Evolutionary conservation across 768 basidiomycete genomes (phyloP).

Genomic region (Tricholoma terreum): DNA sequence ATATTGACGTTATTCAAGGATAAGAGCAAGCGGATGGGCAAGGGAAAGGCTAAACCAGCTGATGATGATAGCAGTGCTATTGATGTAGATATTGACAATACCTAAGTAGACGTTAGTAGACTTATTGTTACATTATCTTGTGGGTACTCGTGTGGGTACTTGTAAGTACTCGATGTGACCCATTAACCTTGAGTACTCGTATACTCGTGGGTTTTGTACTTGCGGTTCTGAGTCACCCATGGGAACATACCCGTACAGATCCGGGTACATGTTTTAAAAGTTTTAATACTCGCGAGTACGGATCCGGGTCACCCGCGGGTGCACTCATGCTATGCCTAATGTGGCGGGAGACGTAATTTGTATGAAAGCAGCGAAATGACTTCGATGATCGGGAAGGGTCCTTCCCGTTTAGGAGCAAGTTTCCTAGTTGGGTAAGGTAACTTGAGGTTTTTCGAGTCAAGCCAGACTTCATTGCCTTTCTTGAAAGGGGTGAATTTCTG

Average conservation of each 20-base stretch:
- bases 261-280: neutral
- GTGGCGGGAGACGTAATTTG: too few relatives aligned
- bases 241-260: neutral
- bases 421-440: too few relatives aligned
- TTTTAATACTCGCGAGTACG: neutral
- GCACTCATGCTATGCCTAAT: neutral
- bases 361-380: too few relatives aligned
- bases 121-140: neutral
- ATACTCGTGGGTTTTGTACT: neutral
- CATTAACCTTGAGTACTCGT: neutral
- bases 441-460: too few relatives aligned
- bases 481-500: too few relatives aligned
- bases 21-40: neutral
- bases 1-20: neutral
- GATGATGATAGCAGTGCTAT: neutral
- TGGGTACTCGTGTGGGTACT: neutral
- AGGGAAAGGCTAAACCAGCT: neutral
- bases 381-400: too few relatives aligned
- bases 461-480: too few relatives aligned
- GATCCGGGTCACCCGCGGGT: neutral
- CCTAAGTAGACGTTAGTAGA: too few relatives aligned
- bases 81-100: neutral
- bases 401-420: too few relatives aligned
- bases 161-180: neutral
- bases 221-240: neutral